These are phyloP conservation scores for Cinnamomum chago DNA, from an alignment of 164 flowering plant species.

Conservation along the genomic window DNA sequence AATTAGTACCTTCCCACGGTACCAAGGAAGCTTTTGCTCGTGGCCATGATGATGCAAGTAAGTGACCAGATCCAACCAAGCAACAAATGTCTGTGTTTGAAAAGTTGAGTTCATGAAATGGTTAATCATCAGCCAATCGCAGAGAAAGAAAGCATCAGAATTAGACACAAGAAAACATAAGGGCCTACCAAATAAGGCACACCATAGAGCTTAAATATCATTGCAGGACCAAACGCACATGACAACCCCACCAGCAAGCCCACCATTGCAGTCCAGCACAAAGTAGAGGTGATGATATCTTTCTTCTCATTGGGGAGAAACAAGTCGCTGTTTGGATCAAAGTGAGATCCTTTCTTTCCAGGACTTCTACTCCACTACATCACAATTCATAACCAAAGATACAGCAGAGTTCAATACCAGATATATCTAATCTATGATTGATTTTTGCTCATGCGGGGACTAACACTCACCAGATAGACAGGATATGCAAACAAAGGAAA, in stretches of 20 bases:
- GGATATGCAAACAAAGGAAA: conserved; percentile 76
- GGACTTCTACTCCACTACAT: conserved; percentile 85
- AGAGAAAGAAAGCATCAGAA: neutral
- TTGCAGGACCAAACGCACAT: conserved; percentile 62
- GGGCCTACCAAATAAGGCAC: conserved; percentile 72
- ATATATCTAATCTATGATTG: neutral
- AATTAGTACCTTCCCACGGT: conserved; percentile 46
- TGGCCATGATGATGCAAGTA: conserved; percentile 64
- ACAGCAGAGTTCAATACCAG: neutral
- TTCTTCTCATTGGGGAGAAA: conserved; percentile 66
- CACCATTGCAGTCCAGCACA: conserved; percentile 78
- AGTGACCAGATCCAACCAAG: conserved; percentile 58
- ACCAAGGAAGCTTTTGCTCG: conserved; percentile 56
- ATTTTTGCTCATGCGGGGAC: neutral
- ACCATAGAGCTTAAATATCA: conserved; percentile 70
- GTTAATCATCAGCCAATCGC: neutral
- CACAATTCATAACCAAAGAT: neutral
- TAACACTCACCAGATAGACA: conserved; percentile 52
- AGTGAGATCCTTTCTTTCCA: conserved; percentile 94
- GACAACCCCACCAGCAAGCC: conserved; percentile 53
- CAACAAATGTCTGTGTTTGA: conserved; percentile 38
- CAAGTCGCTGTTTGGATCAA: conserved; percentile 68
- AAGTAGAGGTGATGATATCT: conserved; percentile 69
- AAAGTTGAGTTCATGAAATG: neutral
- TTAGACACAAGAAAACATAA: neutral